Conservation (phyloP, 345 rosid genomes). For the Firmiana major region DNA sequence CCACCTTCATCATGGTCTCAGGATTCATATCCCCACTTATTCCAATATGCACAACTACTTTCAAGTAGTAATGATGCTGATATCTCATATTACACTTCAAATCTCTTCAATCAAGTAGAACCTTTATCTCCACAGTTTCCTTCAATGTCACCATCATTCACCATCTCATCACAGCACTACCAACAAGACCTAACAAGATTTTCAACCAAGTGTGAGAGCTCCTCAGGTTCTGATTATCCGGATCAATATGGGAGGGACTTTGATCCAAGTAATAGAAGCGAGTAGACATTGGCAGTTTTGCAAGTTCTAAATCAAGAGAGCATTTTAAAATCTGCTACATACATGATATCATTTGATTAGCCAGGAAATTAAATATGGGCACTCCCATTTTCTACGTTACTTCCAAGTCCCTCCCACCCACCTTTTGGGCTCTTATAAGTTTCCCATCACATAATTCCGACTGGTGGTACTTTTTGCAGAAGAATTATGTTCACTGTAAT, state of each 20-base stretch:
- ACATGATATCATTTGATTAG: neutral
- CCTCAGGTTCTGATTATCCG: conserved; percentile 25
- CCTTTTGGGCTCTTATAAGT: neutral
- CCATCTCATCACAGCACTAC: neutral
- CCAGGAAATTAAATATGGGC: neutral
- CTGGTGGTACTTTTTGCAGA: neutral
- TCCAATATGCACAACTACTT: conserved; percentile 75
- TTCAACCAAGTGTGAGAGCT: conserved; percentile 26
- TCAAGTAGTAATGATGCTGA: conserved; percentile 60
- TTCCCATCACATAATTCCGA: neutral
- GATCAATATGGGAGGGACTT: conserved; percentile 29
- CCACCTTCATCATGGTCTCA: conserved; percentile 27
- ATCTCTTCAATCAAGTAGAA: conserved; percentile 37
- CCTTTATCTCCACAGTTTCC: conserved; percentile 9
- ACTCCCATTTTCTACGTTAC: neutral
- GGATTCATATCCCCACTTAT: conserved; percentile 51
- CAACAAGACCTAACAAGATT: conserved; percentile 14
- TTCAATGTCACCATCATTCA: neutral
- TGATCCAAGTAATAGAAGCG: conserved; percentile 5
- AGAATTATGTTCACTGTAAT: neutral
- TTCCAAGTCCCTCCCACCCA: neutral
- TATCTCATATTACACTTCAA: conserved; percentile 53
- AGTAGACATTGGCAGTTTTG: neutral
- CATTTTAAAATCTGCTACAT: neutral
- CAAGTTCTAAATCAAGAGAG: neutral